Base-by-base conservation (phyloP, 2,329 filamentous ascomycete species). In the Xylogone sp. region DNA sequence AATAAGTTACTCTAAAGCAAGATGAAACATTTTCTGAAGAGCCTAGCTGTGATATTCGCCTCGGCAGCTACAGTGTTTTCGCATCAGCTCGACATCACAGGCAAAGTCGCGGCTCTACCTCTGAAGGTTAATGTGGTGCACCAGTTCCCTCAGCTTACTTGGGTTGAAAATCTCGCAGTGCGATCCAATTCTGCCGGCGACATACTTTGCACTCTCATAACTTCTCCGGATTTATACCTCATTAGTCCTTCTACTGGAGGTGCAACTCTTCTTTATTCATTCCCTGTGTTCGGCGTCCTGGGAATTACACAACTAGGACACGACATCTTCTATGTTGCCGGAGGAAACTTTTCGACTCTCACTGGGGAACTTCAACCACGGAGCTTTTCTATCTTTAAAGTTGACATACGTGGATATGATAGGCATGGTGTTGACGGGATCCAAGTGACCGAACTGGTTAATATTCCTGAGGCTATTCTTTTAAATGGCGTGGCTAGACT, bases 251-350 rank as follows among this genome's bases (percentile, higher is more conserved):
- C 42, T 4, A 52, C 19, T 24, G 8, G 21, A 3, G 51, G 31
- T 8, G 43, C 50, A 7, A 57, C 42, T 8, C 48, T 59, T 5
- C 16, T 60, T 24, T 47, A 56, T 24, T 43, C 13, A 19, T 60
- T 62, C 46, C 46, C 53, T 9, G 50, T 55, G 4, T 47, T 50
- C 6, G 61, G 62, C 16, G 48, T 71, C 10, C 53, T 67, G 2
- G 69, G 69, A 1, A 70, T 74, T n/a, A 65, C 67, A 4, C 67
- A 72, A 55, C 53, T 65, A 2, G 39, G 55, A 12, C 52, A 56
- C 3, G 64, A 72, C 27, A 42, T 48, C 4, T 61, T 57, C 48
- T 59, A 57, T 42, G 3, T 57, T 18, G 55, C 67, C 19, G 70
- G 65, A 49, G 39, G 46, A 2, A 56, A 58, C 24, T 56, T 58